These are phyloP conservation scores for Pugionium dolabratum DNA, from an alignment of 345 rosid species.

Conservation along the genomic window DNA sequence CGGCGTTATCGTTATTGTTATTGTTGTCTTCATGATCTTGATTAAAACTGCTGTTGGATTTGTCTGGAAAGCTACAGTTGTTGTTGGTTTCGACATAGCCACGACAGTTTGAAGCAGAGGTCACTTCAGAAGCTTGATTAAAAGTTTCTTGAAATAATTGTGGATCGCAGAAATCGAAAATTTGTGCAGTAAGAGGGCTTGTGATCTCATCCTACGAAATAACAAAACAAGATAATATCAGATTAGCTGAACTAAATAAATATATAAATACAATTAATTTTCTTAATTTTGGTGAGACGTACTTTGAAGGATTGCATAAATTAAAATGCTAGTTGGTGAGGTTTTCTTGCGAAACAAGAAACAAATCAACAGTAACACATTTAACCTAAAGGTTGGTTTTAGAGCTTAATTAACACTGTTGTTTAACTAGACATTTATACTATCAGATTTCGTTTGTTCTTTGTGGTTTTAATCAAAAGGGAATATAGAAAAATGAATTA, in stretches of 20 bases:
- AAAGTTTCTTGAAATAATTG: conserved; percentile 64
- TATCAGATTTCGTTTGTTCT: conserved; percentile 21
- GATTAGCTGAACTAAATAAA: background rate
- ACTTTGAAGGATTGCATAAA: conserved; percentile 34
- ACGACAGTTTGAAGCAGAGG: conserved; percentile 63
- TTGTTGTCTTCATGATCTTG: conserved; percentile 34
- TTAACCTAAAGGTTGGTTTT: background rate
- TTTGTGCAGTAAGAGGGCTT: conserved; percentile 67
- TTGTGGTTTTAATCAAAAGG: conserved; percentile 16
- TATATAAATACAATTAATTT: background rate
- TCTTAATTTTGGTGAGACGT: background rate
- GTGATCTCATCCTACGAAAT: conserved; percentile 74
- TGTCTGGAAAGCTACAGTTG: conserved; percentile 23
- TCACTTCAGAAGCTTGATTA: conserved; percentile 67
- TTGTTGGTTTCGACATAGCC: conserved; percentile 48
- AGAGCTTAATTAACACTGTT: no score
- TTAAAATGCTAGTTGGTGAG: conserved; percentile 11
- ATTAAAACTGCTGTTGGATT: conserved; percentile 37
- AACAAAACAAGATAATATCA: background rate
- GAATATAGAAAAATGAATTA: conserved; percentile 22
- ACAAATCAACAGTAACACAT: background rate
- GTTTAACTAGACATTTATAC: conserved; percentile 10
- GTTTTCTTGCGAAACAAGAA: conserved; percentile 28
- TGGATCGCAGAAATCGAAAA: conserved; percentile 70
- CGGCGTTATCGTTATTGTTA: conserved; percentile 39